phyloP scores from a whole-genome alignment of 176 grass and related monocot species.

The Poa pratensis region DNA sequence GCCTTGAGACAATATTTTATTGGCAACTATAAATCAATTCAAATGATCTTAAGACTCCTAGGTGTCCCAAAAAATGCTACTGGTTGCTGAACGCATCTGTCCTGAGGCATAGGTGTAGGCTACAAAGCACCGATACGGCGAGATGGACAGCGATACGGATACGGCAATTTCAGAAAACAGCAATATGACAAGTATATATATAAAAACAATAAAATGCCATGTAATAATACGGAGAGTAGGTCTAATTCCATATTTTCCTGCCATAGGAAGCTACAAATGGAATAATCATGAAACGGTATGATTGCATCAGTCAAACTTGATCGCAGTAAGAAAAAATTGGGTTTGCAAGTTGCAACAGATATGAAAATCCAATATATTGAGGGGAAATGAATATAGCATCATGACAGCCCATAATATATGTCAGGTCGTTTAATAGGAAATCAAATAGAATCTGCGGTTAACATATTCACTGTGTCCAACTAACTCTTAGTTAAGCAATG shows the following conservation, averaged over 20 bases:
- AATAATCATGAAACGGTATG: background rate
- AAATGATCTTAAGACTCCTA: background rate
- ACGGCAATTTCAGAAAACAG: too few species aligned
- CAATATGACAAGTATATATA: too few species aligned
- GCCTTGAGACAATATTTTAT: background rate
- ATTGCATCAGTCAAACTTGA: background rate
- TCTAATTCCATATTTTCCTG: background rate
- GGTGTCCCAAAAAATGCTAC: background rate
- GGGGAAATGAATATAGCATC: background rate
- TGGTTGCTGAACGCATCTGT: background rate
- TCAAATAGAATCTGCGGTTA: background rate
- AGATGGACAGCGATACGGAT: too few species aligned
- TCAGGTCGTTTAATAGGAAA: background rate
- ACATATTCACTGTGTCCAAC: background rate
- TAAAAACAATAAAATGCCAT: too few species aligned
- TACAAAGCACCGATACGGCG: too few species aligned
- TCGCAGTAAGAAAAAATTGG: too few species aligned
- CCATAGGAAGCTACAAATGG: background rate
- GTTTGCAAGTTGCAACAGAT: background rate
- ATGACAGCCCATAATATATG: background rate
- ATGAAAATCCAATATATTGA: background rate
- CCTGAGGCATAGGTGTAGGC: background rate
- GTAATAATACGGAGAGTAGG: too few species aligned
- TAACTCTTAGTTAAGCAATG: background rate
- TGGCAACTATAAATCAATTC: conserved; percentile 15